These are phyloP conservation scores for Parastagonospora nodorum DNA, from an alignment of 2,329 filamentous ascomycete species.

Conservation along the genomic window DNA sequence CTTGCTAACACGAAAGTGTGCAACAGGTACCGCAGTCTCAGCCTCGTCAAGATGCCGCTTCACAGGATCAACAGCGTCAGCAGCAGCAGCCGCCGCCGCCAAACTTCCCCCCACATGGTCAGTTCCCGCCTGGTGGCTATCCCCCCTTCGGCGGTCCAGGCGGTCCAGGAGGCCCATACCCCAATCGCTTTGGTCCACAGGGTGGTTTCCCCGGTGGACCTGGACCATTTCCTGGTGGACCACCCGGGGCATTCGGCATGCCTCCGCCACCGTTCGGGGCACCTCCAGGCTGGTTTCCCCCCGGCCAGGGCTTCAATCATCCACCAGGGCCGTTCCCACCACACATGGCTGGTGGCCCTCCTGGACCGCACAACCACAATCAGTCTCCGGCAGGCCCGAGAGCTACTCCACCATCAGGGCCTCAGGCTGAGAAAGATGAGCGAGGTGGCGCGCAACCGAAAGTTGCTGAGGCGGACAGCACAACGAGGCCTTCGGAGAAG, in stretches of 20 bases:
- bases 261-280: constrained; percentile 72
- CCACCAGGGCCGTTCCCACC: constrained; percentile 68
- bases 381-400: constrained; percentile 47
- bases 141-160: constrained; percentile 50
- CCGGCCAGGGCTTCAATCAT: constrained; percentile 75
- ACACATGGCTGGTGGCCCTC: constrained; percentile 63
- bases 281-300: constrained; percentile 74
- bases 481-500: constrained; percentile 58
- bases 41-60: constrained; percentile 22
- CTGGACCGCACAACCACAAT: constrained; percentile 51
- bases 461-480: constrained; percentile 53
- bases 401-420: constrained; percentile 37
- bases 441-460: constrained; percentile 36
- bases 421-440: constrained; percentile 34
- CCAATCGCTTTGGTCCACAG: constrained; percentile 53
- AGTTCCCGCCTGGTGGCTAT: constrained; percentile 49
- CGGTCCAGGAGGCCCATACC: constrained; percentile 38
- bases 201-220: constrained; percentile 51
- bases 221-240: constrained; percentile 54
- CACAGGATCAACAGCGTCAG: constrained; percentile 32
- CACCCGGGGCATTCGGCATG: constrained; percentile 67
- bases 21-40: constrained; percentile 40
- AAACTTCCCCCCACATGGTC: constrained; percentile 47
- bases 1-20: constrained; percentile 32
- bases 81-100: constrained; percentile 43